phyloP scores from a whole-genome alignment of 2,329 filamentous ascomycete species.

The Curvularia verruculosa region DNA sequence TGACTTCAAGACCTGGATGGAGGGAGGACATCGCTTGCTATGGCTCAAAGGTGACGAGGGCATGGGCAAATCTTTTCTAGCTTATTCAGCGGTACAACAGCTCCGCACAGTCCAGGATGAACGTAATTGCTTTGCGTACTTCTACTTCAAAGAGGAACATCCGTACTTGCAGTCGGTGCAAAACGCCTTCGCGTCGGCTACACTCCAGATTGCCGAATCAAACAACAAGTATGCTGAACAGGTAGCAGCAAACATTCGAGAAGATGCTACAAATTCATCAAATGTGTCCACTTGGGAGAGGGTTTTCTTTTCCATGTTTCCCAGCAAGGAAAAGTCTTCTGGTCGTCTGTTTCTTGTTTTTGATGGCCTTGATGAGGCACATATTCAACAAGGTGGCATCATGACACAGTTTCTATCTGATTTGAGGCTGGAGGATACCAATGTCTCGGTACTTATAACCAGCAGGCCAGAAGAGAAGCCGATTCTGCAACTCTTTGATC shows the following conservation, averaged over 20 bases:
- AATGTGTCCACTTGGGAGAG: neutral
- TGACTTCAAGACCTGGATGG: neutral
- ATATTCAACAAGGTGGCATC: neutral
- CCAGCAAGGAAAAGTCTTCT: neutral
- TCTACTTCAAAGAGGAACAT: slow-evolving; percentile 49
- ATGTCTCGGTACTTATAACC: neutral
- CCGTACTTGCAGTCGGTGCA: slow-evolving; percentile 27
- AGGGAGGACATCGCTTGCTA: neutral
- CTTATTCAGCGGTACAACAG: neutral
- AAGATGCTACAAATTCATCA: slow-evolving; percentile 22
- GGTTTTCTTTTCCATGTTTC: slow-evolving; percentile 2
- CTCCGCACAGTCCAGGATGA: neutral
- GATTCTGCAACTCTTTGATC: neutral
- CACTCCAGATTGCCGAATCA: slow-evolving; percentile 42
- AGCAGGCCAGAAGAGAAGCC: slow-evolving; percentile 2
- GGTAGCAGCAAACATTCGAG: slow-evolving; percentile 34
- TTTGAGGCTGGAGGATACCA: neutral
- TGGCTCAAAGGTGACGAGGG: slow-evolving; percentile 4
- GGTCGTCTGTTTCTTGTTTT: slow-evolving; percentile 1
- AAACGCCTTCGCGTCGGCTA: slow-evolving; percentile 34
- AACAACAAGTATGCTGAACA: slow-evolving; percentile 40
- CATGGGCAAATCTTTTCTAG: slow-evolving; percentile 6
- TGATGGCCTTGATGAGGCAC: slow-evolving; percentile 4
- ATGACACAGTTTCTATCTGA: slow-evolving; percentile 5
- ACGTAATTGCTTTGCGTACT: slow-evolving; percentile 33